These are phyloP conservation scores for Stephanodiscus triporus DNA, from an alignment of 108 stramenopile genomes.

Conservation along the genomic window DNA sequence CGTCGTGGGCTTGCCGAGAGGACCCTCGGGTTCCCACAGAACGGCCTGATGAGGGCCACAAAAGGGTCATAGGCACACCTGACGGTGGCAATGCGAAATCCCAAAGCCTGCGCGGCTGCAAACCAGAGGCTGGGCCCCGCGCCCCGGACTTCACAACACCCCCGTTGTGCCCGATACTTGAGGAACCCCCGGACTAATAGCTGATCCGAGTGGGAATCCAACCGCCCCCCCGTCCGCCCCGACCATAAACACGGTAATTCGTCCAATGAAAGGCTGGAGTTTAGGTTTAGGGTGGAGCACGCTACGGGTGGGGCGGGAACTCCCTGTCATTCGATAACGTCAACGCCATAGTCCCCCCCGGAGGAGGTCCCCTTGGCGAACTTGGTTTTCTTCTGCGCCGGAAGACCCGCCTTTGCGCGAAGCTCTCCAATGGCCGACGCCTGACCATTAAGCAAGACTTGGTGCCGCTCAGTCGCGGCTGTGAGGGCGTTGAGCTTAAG, in stretches of 20 bases:
- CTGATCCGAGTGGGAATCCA: neutral
- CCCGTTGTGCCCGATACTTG: neutral
- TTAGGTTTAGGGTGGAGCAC: neutral
- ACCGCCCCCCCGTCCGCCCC: neutral
- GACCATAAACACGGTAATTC: neutral
- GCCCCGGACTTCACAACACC: constrained; percentile 6
- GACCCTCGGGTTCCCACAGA: no score
- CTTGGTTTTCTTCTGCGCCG: no score
- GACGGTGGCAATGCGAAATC: no score
- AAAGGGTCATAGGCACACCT: no score
- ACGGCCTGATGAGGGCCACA: no score
- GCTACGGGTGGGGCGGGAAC: neutral
- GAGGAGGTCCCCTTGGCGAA: no score
- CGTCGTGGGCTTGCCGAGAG: no score
- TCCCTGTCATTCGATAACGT: neutral
- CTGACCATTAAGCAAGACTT: no score
- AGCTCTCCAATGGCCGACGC: neutral
- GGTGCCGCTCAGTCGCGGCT: neutral
- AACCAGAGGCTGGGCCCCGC: neutral
- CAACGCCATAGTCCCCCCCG: no score
- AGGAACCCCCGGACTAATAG: neutral
- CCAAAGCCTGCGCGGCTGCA: neutral
- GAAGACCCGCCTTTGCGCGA: neutral
- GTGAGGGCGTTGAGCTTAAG: neutral
- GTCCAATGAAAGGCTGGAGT: neutral